Evolutionary conservation across 2,329 filamentous ascomycete genomes (phyloP).

Genomic region (Coniochaeta sp.): DNA sequence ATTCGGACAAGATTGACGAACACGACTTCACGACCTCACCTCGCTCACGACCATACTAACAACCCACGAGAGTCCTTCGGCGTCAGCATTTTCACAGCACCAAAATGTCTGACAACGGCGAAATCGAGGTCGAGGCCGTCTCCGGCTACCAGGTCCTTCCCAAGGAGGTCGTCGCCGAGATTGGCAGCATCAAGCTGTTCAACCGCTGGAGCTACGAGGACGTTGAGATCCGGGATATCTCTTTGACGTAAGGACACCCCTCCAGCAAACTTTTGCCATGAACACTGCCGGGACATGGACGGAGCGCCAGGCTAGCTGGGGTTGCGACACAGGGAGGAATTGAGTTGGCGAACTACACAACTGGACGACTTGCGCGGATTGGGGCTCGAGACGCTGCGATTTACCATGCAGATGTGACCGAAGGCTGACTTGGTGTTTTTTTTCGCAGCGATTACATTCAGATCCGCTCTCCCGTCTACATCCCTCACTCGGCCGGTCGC

Average conservation of each 20-base stretch:
- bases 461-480: slow-evolving; percentile 97
- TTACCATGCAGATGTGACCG: slow-evolving; percentile 6
- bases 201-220: slow-evolving; percentile 98
- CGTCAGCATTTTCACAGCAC: slow-evolving; percentile 23
- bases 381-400: background rate
- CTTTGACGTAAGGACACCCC: slow-evolving; percentile 78
- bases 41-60: slow-evolving; percentile 9
- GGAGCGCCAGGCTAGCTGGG: background rate
- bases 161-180: slow-evolving; percentile 85
- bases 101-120: slow-evolving; percentile 90
- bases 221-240: slow-evolving; percentile 99
- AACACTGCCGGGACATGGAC: slow-evolving; percentile 5
- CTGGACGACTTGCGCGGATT: background rate
- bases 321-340: background rate
- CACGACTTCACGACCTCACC: slow-evolving; percentile 7
- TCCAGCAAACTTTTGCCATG: slow-evolving; percentile 5
- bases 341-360: background rate
- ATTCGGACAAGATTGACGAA: slow-evolving; percentile 14
- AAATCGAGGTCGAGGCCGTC: slow-evolving; percentile 84
- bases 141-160: slow-evolving; percentile 74
- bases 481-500: slow-evolving; percentile 96
- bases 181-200: slow-evolving; percentile 93
- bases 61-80: slow-evolving; percentile 14
- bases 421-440: slow-evolving; percentile 24
- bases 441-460: slow-evolving; percentile 91